These are phyloP conservation scores for Penicillium sp. DNA, from an alignment of 2,329 filamentous ascomycete genomes.

Conservation along the genomic window DNA sequence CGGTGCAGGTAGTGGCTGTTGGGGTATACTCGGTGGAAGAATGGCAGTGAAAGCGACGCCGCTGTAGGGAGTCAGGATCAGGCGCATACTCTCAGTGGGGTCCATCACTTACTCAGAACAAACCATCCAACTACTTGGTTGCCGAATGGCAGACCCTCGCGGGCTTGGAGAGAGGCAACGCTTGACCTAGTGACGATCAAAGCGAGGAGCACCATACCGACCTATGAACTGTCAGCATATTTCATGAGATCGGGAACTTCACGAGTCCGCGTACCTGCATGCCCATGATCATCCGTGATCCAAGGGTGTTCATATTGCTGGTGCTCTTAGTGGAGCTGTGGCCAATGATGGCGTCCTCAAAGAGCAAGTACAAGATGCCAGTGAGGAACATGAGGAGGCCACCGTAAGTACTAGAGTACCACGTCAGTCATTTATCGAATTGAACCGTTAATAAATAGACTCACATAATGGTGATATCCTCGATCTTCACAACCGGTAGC, in stretches of 20 bases:
- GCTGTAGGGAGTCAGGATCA: conserved; percentile 46
- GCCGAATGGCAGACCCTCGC: conserved; percentile 77
- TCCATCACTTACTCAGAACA: conserved; percentile 61
- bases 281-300: conserved; percentile 47
- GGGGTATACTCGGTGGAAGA: conserved; percentile 75
- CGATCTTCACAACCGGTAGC: conserved; percentile 80
- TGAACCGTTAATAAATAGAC: conserved; percentile 9
- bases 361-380: conserved; percentile 74
- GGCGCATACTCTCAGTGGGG: background rate
- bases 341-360: conserved; percentile 65
- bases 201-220: conserved; percentile 75
- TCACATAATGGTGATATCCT: conserved; percentile 72
- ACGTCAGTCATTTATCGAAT: background rate
- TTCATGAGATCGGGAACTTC: too few species aligned
- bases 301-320: conserved; percentile 23
- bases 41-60: conserved; percentile 72
- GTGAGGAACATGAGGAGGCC: conserved; percentile 74
- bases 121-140: conserved; percentile 86
- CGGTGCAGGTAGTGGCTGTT: conserved; percentile 89
- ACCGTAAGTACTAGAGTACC: conserved; percentile 61
- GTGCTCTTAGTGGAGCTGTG: conserved; percentile 29
- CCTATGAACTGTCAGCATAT: conserved; percentile 36
- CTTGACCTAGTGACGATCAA: conserved; percentile 86
- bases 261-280: conserved; percentile 37
- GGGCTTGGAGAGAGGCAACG: conserved; percentile 79